Percentiles rank a stretch among this genome's conserved stretches.
Evolutionary conservation across 441 rosid species (phyloP).

Genomic region (Jatropha podagrica): DNA sequence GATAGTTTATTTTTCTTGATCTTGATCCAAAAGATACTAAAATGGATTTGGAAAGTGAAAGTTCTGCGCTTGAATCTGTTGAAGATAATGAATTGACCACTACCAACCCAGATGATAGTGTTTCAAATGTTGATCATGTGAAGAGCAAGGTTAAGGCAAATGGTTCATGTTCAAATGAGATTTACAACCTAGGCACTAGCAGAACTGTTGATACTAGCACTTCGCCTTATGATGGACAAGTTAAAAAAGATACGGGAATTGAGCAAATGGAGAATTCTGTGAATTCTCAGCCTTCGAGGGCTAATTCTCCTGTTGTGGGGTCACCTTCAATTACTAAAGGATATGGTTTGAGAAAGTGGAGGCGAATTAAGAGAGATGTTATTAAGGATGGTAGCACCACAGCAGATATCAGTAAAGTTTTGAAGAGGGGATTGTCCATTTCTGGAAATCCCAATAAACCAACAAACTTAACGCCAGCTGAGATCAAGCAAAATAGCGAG

Average conservation of each 20-base stretch:
- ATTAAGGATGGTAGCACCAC: slow-evolving; percentile 43
- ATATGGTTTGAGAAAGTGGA: slow-evolving; percentile 75
- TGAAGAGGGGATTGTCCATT: slow-evolving; percentile 59
- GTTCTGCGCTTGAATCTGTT: slow-evolving; percentile 47
- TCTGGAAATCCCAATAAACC: slow-evolving; percentile 34
- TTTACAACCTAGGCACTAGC: slow-evolving; percentile 23
- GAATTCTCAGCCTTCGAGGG: slow-evolving; percentile 20
- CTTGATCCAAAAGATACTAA: slow-evolving; percentile 40
- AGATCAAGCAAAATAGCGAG: slow-evolving; percentile 39
- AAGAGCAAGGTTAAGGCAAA: slow-evolving; percentile 29
- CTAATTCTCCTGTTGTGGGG: slow-evolving; percentile 28
- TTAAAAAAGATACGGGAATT: slow-evolving; percentile 24
- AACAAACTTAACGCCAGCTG: slow-evolving; percentile 30
- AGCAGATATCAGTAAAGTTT: slow-evolving; percentile 39
- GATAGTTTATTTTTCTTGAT: slow-evolving; percentile 50
- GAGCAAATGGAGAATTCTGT: slow-evolving; percentile 19
- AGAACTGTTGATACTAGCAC: slow-evolving; percentile 17
- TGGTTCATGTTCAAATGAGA: slow-evolving; percentile 36
- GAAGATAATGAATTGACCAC: slow-evolving; percentile 43
- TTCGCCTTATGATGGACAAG: slow-evolving; percentile 19
- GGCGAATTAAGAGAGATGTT: slow-evolving; percentile 54
- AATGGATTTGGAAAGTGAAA: slow-evolving; percentile 52
- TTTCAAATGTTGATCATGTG: slow-evolving; percentile 22
- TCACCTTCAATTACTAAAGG: slow-evolving; percentile 47
- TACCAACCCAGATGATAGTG: slow-evolving; percentile 30